Base-by-base conservation (phyloP, 257 asterid species). In the Jacaranda copaia region DNA sequence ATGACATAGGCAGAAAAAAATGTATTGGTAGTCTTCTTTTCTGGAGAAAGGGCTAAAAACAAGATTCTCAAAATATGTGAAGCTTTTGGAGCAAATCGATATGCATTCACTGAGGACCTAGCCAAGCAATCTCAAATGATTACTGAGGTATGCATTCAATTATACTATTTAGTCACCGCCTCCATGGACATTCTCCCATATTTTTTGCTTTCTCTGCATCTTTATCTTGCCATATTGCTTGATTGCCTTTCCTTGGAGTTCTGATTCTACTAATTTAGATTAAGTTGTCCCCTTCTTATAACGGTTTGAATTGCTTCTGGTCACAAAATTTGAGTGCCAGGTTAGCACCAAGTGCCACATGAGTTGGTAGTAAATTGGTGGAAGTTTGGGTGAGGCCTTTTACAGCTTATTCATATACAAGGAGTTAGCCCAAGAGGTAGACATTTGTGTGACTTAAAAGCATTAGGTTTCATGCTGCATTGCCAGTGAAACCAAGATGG, bases 71-170 rank as follows among this genome's bases (percentile, higher is more conserved):
- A 91, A 82, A 91, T 89, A 80, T 91, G 93, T 85, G 97, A 91
- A 72, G 97, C 97, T 69, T 91, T 89, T 87, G 96, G 97, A 60
- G 97, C 96, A 51, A 91, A 89, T 79, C 89, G 96, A 42, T 91
- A 91, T 75, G 78, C 92, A 40, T 87, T 89, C 84, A 67, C 75
- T 2, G 97, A 91, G 83, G 97, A 91, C 69, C 79, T 83, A 36
- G 73, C 82, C 77, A 89, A 89, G 73, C 92, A 88, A 76, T 81
- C 88, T 73, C 97, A 89, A 73, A 66, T 82, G 84, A 81, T 91
- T 56, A 66, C 84, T 4, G 92, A 91, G 91, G 97, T 91, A 78
- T 67, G 59, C 52, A 6, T n/a, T 18, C 15, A 4, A 5, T 60
- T 77, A 14, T 53, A 3, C 16, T 25, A 14, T 15, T 12, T 38